phyloP scores from a whole-genome alignment of 2,329 filamentous ascomycete genomes.

The Onygenales sp. region DNA sequence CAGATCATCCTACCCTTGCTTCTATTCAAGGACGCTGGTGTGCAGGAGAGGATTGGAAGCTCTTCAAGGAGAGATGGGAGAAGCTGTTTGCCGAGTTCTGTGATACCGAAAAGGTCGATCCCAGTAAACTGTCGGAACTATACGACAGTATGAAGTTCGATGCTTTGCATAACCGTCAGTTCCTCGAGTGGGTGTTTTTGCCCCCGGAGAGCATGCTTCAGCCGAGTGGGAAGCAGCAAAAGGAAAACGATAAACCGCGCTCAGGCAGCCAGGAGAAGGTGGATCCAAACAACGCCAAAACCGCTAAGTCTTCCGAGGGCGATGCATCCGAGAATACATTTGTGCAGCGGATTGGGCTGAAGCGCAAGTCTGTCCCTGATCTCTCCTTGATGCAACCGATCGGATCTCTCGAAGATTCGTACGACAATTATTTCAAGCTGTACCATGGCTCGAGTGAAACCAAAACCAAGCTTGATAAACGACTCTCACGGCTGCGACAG shows the following conservation, averaged over 20 bases:
- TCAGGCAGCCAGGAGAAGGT: slow-evolving; percentile 9
- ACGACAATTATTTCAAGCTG: slow-evolving; percentile 77
- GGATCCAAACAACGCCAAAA: slow-evolving; percentile 16
- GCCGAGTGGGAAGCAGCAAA: slow-evolving; percentile 42
- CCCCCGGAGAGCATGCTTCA: slow-evolving; percentile 64
- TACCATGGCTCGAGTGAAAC: slow-evolving; percentile 67
- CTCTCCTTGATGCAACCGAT: slow-evolving; percentile 33
- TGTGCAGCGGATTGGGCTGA: slow-evolving; percentile 37
- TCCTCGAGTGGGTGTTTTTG: slow-evolving; percentile 95
- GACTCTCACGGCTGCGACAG: slow-evolving; percentile 81
- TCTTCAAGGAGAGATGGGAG: slow-evolving; percentile 96
- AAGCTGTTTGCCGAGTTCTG: slow-evolving; percentile 96
- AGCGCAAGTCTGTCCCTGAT: slow-evolving; percentile 42
- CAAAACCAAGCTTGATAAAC: slow-evolving; percentile 71
- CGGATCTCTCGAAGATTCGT: slow-evolving; percentile 42
- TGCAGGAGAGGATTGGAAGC: slow-evolving; percentile 84
- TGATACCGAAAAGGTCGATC: slow-evolving; percentile 94
- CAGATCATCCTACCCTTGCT: slow-evolving; percentile 47
- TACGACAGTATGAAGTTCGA: slow-evolving; percentile 99
- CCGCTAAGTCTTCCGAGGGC: slow-evolving; percentile 13
- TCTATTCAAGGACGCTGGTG: slow-evolving; percentile 89
- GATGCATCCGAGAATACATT: slow-evolving; percentile 26
- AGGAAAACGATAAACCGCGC: slow-evolving; percentile 12
- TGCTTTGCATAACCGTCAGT: slow-evolving; percentile 89
- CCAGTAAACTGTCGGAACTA: slow-evolving; percentile 94